phyloP scores from a whole-genome alignment of 257 asterid genomes.

The Leptodermis oblonga region DNA sequence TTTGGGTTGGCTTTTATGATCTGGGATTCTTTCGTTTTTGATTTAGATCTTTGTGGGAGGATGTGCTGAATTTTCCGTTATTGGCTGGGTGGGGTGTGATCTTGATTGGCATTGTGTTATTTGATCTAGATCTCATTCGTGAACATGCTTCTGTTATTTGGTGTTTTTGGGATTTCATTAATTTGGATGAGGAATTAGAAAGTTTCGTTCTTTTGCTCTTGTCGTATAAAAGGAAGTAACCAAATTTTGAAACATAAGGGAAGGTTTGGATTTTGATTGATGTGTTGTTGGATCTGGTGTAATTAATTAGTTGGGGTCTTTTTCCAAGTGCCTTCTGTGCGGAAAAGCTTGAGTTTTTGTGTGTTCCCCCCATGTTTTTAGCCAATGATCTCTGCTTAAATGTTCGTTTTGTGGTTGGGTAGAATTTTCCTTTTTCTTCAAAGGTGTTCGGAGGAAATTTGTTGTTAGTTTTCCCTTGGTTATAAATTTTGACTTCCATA shows the following conservation, averaged over 20 bases:
- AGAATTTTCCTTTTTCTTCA: too few species aligned
- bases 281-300: conserved; percentile 6
- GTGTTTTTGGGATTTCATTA: neutral
- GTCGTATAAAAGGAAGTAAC: neutral
- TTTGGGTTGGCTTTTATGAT: conserved; percentile 6
- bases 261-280: neutral
- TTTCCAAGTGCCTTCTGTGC: neutral
- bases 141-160: neutral
- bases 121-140: conserved; percentile 19
- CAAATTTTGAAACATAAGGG: neutral
- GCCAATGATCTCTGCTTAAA: neutral
- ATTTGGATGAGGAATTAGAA: neutral
- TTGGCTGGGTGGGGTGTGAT: conserved; percentile 14
- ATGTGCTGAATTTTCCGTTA: conserved; percentile 4
- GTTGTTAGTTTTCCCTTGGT: conserved; percentile 2
- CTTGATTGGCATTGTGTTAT: conserved; percentile 18
- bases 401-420: neutral
- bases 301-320: neutral
- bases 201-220: neutral
- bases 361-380: neutral
- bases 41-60: conserved; percentile 13
- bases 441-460: neutral
- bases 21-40: conserved; percentile 6
- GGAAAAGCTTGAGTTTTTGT: neutral
- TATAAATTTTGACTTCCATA: too few species aligned